phyloP scores from a whole-genome alignment of 169 alveolate genomes.

The Plasmodium knowlesi region DNA sequence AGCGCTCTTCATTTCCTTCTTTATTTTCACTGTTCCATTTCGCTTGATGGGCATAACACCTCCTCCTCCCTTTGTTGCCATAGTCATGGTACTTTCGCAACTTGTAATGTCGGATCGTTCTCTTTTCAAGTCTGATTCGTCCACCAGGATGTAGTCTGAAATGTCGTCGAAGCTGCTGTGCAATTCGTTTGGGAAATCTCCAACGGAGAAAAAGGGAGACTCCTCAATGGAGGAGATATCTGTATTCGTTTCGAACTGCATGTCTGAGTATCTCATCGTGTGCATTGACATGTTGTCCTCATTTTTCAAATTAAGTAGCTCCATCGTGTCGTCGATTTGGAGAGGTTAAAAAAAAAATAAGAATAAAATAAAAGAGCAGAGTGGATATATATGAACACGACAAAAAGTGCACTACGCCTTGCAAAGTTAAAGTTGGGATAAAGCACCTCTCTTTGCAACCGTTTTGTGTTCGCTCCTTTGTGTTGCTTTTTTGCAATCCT shows the following conservation, averaged over 20 bases:
- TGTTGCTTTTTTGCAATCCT: neutral
- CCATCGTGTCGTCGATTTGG: constrained; percentile 24
- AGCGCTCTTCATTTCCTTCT: constrained; percentile 33
- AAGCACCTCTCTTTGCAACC: neutral
- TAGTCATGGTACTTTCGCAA: constrained; percentile 32
- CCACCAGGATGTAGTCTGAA: constrained; percentile 63
- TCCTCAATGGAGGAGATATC: constrained; percentile 63
- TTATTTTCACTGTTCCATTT: constrained; percentile 5
- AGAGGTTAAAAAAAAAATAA: neutral
- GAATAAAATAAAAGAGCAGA: neutral
- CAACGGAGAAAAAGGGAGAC: constrained; percentile 58
- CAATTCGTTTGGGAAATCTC: constrained; percentile 52
- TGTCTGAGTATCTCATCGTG: constrained; percentile 49
- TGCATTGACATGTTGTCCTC: constrained; percentile 16
- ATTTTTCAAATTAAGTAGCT: constrained; percentile 33
- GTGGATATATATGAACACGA: no score
- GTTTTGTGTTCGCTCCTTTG: neutral
- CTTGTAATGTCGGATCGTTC: constrained; percentile 42
- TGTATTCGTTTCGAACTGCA: constrained; percentile 23
- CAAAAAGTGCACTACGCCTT: neutral
- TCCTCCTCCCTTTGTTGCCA: constrained; percentile 3
- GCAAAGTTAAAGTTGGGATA: neutral
- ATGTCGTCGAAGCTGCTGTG: constrained; percentile 72
- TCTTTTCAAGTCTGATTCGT: constrained; percentile 45
- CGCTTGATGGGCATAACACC: neutral